These are phyloP conservation scores for Aspergillus neoniger DNA, from an alignment of 2,329 filamentous ascomycete genomes.

Conservation along the genomic window DNA sequence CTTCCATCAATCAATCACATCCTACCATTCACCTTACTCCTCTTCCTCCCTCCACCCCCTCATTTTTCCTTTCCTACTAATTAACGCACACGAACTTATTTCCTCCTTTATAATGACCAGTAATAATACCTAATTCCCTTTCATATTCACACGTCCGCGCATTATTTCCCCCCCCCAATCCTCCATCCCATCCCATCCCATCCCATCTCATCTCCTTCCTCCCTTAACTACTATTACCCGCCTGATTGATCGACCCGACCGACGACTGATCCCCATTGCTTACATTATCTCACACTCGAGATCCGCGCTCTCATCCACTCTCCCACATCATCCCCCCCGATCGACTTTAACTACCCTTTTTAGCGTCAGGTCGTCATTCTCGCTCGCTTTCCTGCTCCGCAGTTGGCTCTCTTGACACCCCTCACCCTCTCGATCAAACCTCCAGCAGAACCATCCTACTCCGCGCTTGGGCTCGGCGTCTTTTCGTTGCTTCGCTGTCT, in stretches of 20 bases:
- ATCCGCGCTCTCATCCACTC: constrained; percentile 26
- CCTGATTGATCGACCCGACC: constrained; percentile 7
- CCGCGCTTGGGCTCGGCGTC: constrained; percentile 12
- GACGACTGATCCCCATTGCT: constrained; percentile 18
- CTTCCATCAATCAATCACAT: constrained; percentile 5
- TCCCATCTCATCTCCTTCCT: constrained; percentile 1
- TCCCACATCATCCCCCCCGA: constrained; percentile 27
- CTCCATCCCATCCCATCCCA: background rate
- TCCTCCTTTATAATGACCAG: background rate
- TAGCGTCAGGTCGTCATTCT: constrained; percentile 30
- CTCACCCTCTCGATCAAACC: constrained; percentile 21
- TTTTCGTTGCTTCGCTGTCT: constrained; percentile 11
- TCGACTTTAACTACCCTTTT: constrained; percentile 28
- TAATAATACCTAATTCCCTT: constrained; percentile 2
- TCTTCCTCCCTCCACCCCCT: constrained; percentile 7
- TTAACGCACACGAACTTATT: background rate
- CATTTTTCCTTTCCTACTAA: background rate
- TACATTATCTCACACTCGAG: constrained; percentile 28
- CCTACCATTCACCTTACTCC: background rate
- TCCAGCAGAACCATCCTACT: constrained; percentile 10
- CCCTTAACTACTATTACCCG: background rate
- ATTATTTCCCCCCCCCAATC: background rate
- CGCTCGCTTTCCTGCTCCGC: constrained; percentile 27
- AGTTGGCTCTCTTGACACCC: constrained; percentile 26
- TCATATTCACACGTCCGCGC: constrained; percentile 15